Conservation (phyloP, 177 flowering plant genomes). For the Telopea speciosissima region DNA sequence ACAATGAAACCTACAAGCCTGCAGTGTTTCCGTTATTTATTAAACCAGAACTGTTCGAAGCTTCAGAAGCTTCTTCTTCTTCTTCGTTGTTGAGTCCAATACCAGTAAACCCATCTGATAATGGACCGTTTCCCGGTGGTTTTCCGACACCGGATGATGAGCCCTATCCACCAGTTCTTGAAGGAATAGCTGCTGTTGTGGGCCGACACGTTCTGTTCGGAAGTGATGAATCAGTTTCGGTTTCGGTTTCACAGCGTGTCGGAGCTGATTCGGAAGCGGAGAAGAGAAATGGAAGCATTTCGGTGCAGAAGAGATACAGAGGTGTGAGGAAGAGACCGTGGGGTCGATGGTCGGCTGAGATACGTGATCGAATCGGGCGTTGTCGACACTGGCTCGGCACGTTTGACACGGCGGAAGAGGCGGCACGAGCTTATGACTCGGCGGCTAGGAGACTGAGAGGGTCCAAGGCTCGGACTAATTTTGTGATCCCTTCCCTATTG, state of each 20-base stretch:
- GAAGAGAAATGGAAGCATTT: not conserved
- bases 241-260: constrained; percentile 18
- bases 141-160: too few relatives aligned
- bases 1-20: too few relatives aligned
- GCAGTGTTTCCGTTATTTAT: too few relatives aligned
- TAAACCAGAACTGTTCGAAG: too few relatives aligned
- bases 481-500: constrained; percentile 34
- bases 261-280: not conserved
- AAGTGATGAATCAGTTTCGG: not conserved
- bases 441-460: constrained; percentile 73
- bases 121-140: too few relatives aligned
- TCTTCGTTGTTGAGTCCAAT: too few relatives aligned
- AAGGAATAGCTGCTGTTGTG: constrained; percentile 77
- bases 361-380: constrained; percentile 75
- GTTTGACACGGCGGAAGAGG: constrained; percentile 89
- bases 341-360: constrained; percentile 96
- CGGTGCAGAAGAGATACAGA: constrained; percentile 43
- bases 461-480: constrained; percentile 63
- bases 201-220: constrained; percentile 61
- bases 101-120: too few relatives aligned
- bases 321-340: constrained; percentile 86
- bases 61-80: too few relatives aligned
- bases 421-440: constrained; percentile 75
- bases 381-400: constrained; percentile 94
- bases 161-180: constrained; percentile 49